Conservation (phyloP, 495 filamentous ascomycete genomes). For the Astrocystis sublimbata region DNA sequence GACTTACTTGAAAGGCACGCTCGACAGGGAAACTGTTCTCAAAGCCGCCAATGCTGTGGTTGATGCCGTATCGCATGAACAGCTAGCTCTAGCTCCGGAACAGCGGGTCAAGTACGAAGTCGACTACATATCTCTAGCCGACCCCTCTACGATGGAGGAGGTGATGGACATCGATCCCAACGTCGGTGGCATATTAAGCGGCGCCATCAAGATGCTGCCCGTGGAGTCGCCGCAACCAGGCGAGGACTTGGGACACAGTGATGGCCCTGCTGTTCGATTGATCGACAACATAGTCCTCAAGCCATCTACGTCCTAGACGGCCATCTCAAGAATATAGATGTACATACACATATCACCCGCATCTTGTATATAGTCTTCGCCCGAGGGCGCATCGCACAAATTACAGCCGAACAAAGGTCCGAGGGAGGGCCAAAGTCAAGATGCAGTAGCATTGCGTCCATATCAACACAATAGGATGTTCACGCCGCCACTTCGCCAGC, state of each 20-base stretch:
- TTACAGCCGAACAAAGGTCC: too few relatives aligned
- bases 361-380: background rate
- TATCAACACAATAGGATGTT: too few relatives aligned
- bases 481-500: too few relatives aligned
- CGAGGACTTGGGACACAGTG: conserved; percentile 73
- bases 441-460: too few relatives aligned
- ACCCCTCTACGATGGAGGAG: conserved; percentile 79
- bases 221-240: conserved; percentile 65
- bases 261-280: conserved; percentile 70
- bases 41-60: conserved; percentile 61
- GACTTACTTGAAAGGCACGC: conserved; percentile 59
- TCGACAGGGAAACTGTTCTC: conserved; percentile 63
- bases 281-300: conserved; percentile 91
- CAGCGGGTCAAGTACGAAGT: conserved; percentile 74
- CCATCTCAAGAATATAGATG: conserved; percentile 4
- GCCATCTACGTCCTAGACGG: conserved; percentile 30
- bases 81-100: conserved; percentile 60
- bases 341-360: background rate
- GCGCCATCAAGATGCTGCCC: conserved; percentile 86
- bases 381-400: too few relatives aligned
- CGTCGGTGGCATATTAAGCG: conserved; percentile 80
- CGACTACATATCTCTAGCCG: conserved; percentile 88
- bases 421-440: too few relatives aligned
- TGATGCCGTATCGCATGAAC: conserved; percentile 53
- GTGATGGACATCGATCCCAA: conserved; percentile 61